A percentile compares a stretch with the other conserved stretches of the same genome.
Conservation (phyloP, 805 yeast species). For the Hanseniaspora osmophila region DNA sequence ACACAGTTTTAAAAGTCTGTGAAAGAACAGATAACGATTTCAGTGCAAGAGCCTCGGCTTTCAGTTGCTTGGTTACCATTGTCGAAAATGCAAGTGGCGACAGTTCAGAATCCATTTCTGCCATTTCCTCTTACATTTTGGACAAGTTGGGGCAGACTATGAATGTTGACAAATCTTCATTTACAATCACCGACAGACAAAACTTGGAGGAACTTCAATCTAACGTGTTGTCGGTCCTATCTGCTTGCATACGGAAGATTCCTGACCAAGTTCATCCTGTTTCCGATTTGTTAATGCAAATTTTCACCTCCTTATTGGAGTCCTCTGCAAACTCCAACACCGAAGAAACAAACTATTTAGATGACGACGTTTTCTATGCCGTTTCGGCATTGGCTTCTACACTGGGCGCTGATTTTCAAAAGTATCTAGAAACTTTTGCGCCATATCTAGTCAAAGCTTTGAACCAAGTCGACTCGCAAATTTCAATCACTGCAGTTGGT, state of each 20-base stretch:
- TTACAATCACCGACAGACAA: constrained; percentile 54
- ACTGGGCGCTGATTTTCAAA: constrained; percentile 52
- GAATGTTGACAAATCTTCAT: constrained; percentile 41
- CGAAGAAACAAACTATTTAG: constrained; percentile 48
- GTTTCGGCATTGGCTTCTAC: constrained; percentile 82
- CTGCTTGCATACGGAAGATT: constrained; percentile 73
- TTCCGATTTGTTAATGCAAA: constrained; percentile 72
- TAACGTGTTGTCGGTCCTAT: constrained; percentile 60
- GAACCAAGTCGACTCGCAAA: constrained; percentile 67
- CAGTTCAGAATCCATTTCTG: constrained; percentile 53
- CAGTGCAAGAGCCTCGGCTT: constrained; percentile 88
- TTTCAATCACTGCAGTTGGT: constrained; percentile 84
- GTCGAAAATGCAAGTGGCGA: constrained; percentile 63
- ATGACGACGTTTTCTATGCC: constrained; percentile 89
- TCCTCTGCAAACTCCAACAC: constrained; percentile 8
- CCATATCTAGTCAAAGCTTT: constrained; percentile 74
- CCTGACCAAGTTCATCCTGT: constrained; percentile 50
- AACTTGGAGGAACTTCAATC: constrained; percentile 81
- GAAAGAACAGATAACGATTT: constrained; percentile 69
- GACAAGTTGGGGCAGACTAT: constrained; percentile 60
- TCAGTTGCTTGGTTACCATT: constrained; percentile 77
- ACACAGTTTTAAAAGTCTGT: constrained; percentile 55
- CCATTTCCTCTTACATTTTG: constrained; percentile 62
- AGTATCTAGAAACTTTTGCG: constrained; percentile 67
- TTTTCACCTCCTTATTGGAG: constrained; percentile 55